Evolutionary conservation across 345 rosid species (phyloP).

Genomic region (Citrus cavaleriei): DNA sequence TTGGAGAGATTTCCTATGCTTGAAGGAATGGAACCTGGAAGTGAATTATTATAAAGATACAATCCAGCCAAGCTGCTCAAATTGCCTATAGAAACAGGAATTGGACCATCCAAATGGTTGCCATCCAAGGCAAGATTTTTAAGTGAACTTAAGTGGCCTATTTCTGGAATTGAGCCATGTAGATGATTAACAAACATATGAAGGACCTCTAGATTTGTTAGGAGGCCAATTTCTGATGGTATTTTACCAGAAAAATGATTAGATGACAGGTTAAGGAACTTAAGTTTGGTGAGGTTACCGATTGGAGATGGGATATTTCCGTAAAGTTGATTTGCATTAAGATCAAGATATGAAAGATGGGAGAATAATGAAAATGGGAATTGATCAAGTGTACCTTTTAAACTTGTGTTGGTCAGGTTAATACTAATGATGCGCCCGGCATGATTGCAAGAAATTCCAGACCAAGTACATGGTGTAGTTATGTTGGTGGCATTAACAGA

Average conservation of each 20-base stretch:
- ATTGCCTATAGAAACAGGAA: constrained; percentile 11
- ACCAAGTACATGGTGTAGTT: constrained; percentile 9
- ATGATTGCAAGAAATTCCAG: constrained; percentile 20
- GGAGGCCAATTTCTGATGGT: constrained; percentile 21
- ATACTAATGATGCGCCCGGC: constrained; percentile 7
- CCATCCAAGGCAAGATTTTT: neutral
- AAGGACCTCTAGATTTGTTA: constrained; percentile 14
- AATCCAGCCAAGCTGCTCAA: constrained; percentile 6
- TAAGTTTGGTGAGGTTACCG: constrained; percentile 19
- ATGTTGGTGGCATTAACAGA: neutral
- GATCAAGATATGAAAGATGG: constrained; percentile 21
- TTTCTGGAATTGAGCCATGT: constrained; percentile 19
- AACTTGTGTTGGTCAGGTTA: constrained; percentile 21
- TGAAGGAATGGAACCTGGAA: constrained; percentile 21
- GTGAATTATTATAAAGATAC: constrained; percentile 20
- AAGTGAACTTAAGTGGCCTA: neutral
- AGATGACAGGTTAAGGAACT: constrained; percentile 14
- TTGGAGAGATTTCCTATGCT: constrained; percentile 16
- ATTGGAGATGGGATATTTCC: constrained; percentile 25
- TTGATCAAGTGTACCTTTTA: constrained; percentile 26
- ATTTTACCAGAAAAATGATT: constrained; percentile 17
- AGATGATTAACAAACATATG: constrained; percentile 11
- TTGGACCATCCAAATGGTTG: constrained; percentile 1
- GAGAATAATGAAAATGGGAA: constrained; percentile 28
- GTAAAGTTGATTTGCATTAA: constrained; percentile 19